These are phyloP conservation scores for Parachaetomium inaequale DNA, from an alignment of 495 filamentous ascomycete species.

Conservation along the genomic window DNA sequence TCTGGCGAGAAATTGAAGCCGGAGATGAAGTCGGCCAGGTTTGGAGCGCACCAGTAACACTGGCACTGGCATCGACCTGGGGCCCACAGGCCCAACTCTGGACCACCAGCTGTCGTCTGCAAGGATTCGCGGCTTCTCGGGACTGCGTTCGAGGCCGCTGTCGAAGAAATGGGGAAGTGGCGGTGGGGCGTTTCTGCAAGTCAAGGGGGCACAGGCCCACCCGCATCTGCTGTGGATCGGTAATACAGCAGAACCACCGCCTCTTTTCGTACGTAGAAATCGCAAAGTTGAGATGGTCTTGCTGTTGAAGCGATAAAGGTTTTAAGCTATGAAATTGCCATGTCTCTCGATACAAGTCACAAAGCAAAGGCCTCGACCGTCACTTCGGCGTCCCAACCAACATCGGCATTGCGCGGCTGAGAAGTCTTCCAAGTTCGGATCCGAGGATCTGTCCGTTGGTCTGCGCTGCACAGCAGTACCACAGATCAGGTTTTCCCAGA, in stretches of 20 bases:
- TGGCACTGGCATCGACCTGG: constrained; percentile 1
- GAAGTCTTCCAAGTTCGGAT: background rate
- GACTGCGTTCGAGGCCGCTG: background rate
- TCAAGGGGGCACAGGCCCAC: constrained; percentile 5
- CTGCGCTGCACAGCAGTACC: background rate
- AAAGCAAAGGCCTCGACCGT: too few species aligned
- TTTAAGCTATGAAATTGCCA: background rate
- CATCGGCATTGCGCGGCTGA: too few species aligned
- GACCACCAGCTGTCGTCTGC: background rate
- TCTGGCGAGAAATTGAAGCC: constrained; percentile 27
- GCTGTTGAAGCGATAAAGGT: too few species aligned
- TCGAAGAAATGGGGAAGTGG: constrained; percentile 8
- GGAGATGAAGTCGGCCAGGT: constrained; percentile 34
- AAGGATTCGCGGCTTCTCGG: background rate
- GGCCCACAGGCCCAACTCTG: background rate
- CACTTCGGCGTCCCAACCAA: too few species aligned
- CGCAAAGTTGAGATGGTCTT: too few species aligned
- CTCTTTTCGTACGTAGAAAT: background rate
- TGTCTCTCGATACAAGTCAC: background rate
- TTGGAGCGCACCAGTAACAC: constrained; percentile 18
- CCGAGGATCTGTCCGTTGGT: background rate
- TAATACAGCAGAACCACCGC: background rate
- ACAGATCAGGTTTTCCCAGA: background rate
- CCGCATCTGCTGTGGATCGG: background rate
- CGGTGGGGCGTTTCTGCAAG: constrained; percentile 10